Evolutionary conservation across 176 grass and related monocot genomes (phyloP), one percentile per base, ranked within the genome.

Genomic region (Oropetium thomaeum): DNA sequence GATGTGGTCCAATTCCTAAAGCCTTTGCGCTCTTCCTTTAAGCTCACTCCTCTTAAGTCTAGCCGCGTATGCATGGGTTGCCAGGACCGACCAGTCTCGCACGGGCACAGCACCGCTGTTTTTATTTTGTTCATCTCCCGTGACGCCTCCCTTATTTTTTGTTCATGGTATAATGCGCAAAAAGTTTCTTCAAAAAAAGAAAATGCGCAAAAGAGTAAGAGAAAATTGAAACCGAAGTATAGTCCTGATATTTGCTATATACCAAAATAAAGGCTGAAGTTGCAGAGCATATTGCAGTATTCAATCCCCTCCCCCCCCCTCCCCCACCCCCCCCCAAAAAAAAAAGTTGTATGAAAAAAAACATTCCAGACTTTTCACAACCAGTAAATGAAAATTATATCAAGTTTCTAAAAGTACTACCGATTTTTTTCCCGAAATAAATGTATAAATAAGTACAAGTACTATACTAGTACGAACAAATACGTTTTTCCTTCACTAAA

Each of bases 41-140:
- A 85, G 61, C 8, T 79, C 34, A 85, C 83, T 85, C 48, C 70
- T 84, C 58, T 62, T 10, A 68, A 39, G 66, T 55, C 37, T 63
- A 43, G 67, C 14, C 48, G 34, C 23, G 53, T 27, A 57, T 27
- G 57, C 47, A 11, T 79, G 54, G 75, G 22, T 22, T 68, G 68
- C 39, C 64, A 30, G 52, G 28, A 28, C 16, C 70, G 28, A 28
- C 16, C 70, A 43, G 45, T 8, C 30, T 16, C 61, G 82, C 58
- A 73, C 63, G 81, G 63, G 62, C 31, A 42, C 31, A 42, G 71
- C 72, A 62, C 81, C 81, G 73, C 64, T 62, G 73, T 77, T 61
- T 30, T 76, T 17, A 32, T 61, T 83, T 76, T 17, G 42, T 61
- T 83, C 54, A 7, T 39, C 30, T 30, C 81, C 27, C 73, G 64